A percentile compares a stretch with the other conserved stretches of the same genome.
phyloP scores from a whole-genome alignment of 352 stramenopile genomes.

The Phytopythium chamaehyphon region DNA sequence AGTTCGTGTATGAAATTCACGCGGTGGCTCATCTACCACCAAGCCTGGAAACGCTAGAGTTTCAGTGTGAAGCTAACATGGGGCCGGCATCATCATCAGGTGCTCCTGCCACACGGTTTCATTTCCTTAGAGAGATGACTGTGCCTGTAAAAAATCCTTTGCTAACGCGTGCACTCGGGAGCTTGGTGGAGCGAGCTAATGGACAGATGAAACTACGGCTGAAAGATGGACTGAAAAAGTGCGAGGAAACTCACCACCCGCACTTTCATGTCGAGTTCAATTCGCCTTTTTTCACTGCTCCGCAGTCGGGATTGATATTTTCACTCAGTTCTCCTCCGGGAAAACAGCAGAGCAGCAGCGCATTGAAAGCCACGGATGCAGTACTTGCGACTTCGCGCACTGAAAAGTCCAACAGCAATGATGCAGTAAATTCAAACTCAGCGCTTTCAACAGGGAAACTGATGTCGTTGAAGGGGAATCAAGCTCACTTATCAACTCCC shows the following conservation, averaged over 20 bases:
- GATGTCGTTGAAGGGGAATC: conserved; percentile 24
- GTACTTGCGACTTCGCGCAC: conserved; percentile 2
- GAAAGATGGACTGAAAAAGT: conserved; percentile 74
- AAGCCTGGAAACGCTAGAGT: conserved; percentile 70
- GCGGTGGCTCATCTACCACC: conserved; percentile 74
- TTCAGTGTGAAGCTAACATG: conserved; percentile 59
- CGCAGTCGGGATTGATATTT: conserved; percentile 46
- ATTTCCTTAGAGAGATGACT: conserved; percentile 72
- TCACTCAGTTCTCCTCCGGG: not conserved
- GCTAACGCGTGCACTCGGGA: conserved; percentile 65
- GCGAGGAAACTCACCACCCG: conserved; percentile 63
- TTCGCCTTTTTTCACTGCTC: conserved; percentile 80
- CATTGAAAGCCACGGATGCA: not conserved
- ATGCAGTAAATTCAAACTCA: conserved; percentile 5
- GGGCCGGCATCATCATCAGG: conserved; percentile 5
- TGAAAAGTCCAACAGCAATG: conserved; percentile 6
- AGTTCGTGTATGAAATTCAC: conserved; percentile 92
- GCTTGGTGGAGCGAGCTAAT: conserved; percentile 63
- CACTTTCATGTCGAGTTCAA: conserved; percentile 80
- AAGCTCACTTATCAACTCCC: conserved; percentile 48
- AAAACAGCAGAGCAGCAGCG: not conserved
- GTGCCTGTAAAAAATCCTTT: conserved; percentile 78
- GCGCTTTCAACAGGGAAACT: conserved; percentile 13
- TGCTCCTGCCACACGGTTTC: conserved; percentile 15
- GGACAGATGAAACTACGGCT: conserved; percentile 68